Evolutionary conservation across 257 asterid species (phyloP), one percentile per base, ranked within the genome.

Genomic region (Solanum sitiens): DNA sequence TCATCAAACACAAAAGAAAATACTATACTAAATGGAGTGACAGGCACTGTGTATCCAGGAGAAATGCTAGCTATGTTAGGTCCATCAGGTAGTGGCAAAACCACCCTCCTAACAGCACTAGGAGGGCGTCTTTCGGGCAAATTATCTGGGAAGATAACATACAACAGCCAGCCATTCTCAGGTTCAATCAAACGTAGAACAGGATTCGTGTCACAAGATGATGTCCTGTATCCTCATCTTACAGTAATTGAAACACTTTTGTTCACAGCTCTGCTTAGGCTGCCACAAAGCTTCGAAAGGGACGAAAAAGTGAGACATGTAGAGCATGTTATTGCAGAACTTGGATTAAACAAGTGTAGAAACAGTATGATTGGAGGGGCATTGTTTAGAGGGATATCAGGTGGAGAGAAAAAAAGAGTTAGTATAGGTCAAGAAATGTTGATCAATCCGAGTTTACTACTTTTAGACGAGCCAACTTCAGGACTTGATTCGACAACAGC

Each of bases 371-470:
- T 96, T 30, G 99, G 99, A 61, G 99, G 99, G 39, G 92, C 96
- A 8, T 87, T 96, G 4, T 92, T 95, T 75, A 87, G 99, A 87
- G 99, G 99, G 79, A 92, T 97, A 84, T 97, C 99, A 4, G 99
- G 99, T 56, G 99, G 99, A 14, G 99, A 97, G 92, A 95, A 95
- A 91, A 97, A 97, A 91, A 92, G 99, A 80, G 98, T 97, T 45
- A 97, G 99, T 91, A 97, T 97, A 88, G 99, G 99, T 9, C 99
- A 96, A 89, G 99, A 97, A 92, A 94, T 97, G 98, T 91, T 97
- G 37, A 95, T 97, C 89, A 95, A 96, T 86, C 99, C 99, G 30
- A 97, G 98, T 86, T 89, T 97, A 35, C 77, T 97, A 33, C 67
- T 97, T 87, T 92, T 97, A 25, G 99, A 97, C 70, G 99, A 96